Evolutionary conservation across 768 basidiomycete genomes (phyloP), one percentile per base, ranked within the genome.

Genomic region (Mycena haematopus): DNA sequence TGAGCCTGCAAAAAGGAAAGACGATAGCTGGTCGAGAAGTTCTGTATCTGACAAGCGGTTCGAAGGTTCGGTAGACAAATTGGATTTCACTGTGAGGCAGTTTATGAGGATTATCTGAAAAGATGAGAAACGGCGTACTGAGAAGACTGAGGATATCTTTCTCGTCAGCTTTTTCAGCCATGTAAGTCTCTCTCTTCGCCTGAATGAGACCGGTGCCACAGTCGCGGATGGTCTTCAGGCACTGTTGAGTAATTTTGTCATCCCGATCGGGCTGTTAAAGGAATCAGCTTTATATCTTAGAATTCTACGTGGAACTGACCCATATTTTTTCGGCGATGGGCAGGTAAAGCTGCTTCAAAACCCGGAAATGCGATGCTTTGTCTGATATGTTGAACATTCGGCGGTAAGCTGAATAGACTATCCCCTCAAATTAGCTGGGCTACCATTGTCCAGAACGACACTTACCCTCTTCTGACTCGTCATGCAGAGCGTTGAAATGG

Each of bases 1-100:
- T 25, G 87, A 84, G 14, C 89, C 88, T 3, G 82, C 86, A 44
- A 87, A 83, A 58, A 89, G 77, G 72, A 89, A 84, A 31, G 86
- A 86, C n/a, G 83, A 82, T 66, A 87, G 83, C 71, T 88, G 86
- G 63, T 85, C 84, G 9, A 87, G 75, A n/a, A 88, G 74, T 52
- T 87, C 87, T 29, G 79, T 70, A 63, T 90, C 89, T n/a, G 84
- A 79, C 52, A 90, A 71, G 17, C 80, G 77, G 63, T 78, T 76
- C 7, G 78, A 74, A 5, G 77, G 66, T 57, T 82, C 79, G 22
- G 74, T 74, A 11, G 81, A 79, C 14, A 86, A 75, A 71, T 89
- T 89, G 15, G 86, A 82, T 72, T 84, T 83, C 65, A 90, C 89
- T 90, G 65, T 1, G 36, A 44, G 15, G 8, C 24, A 64, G 56